Conservation (phyloP, 768 basidiomycete genomes). For the Boletus reticuloceps region DNA sequence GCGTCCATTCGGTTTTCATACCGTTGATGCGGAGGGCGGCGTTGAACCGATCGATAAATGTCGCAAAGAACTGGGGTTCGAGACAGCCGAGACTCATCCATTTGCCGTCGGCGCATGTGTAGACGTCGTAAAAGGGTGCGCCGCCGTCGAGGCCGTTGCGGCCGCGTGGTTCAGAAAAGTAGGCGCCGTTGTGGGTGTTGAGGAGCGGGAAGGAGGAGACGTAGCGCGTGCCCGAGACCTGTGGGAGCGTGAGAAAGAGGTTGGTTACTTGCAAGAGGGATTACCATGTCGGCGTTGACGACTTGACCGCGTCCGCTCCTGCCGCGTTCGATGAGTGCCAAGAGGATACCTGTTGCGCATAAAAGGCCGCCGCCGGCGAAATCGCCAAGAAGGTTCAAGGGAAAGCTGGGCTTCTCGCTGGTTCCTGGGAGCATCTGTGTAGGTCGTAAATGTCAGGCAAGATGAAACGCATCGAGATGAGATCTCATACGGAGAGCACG, state of each 20-base stretch:
- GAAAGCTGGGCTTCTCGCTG: conserved; percentile 61
- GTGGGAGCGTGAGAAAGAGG: not conserved
- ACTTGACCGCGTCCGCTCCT: conserved; percentile 70
- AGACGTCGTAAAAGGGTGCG: conserved; percentile 74
- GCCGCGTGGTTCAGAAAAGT: conserved; percentile 48
- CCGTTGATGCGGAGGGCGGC: conserved; percentile 43
- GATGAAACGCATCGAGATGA: not conserved
- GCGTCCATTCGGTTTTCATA: conserved; percentile 52
- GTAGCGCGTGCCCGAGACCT: conserved; percentile 82
- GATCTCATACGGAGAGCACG: conserved; percentile 54
- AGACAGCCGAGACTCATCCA: conserved; percentile 79
- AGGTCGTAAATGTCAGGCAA: not conserved
- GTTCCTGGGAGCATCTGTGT: conserved; percentile 66
- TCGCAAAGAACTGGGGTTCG: conserved; percentile 68
- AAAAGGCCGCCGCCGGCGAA: conserved; percentile 80
- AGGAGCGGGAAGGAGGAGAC: conserved; percentile 71
- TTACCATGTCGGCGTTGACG: conserved; percentile 74
- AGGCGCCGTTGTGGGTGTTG: conserved; percentile 31
- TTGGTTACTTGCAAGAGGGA: not conserved
- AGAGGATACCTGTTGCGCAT: conserved; percentile 68
- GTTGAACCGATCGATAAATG: conserved; percentile 56
- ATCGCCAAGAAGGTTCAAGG: conserved; percentile 75
- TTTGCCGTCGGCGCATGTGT: conserved; percentile 66
- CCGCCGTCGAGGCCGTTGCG: conserved; percentile 70
- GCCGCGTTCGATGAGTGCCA: conserved; percentile 68